Conservation (phyloP, 768 basidiomycete genomes). For the Myochromella boudieri region DNA sequence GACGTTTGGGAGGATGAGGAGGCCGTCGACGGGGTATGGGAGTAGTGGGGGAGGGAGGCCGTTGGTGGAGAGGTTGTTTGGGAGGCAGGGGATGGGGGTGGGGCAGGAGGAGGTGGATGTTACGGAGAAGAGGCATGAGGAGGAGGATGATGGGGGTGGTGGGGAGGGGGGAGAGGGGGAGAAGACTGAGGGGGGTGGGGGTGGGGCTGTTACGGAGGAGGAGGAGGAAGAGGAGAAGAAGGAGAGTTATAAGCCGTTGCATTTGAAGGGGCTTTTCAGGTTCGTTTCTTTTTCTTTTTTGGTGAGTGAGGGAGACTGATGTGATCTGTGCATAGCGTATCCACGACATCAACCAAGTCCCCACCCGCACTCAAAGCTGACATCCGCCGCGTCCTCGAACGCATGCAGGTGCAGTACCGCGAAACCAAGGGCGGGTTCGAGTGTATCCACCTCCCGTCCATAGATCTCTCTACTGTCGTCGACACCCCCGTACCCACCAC, state of each 20-base stretch:
- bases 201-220: slow-evolving; percentile 28
- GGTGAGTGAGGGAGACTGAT: slow-evolving; percentile 2
- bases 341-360: slow-evolving; percentile 91
- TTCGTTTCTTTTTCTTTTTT: slow-evolving; percentile 31
- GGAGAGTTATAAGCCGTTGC: slow-evolving; percentile 90
- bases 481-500: slow-evolving; percentile 35
- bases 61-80: slow-evolving; percentile 50
- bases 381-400: slow-evolving; percentile 82
- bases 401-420: slow-evolving; percentile 94
- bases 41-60: slow-evolving; percentile 32
- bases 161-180: background rate
- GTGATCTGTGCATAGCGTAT: slow-evolving; percentile 55
- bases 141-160: slow-evolving; percentile 29
- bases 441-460: slow-evolving; percentile 93
- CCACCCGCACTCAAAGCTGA: slow-evolving; percentile 80
- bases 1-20: slow-evolving; percentile 64
- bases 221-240: slow-evolving; percentile 57
- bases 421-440: slow-evolving; percentile 92
- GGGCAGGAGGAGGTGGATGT: slow-evolving; percentile 48
- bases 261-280: slow-evolving; percentile 96
- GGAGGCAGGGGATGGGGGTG: no score
- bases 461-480: slow-evolving; percentile 84
- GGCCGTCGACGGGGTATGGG: slow-evolving; percentile 71
- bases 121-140: slow-evolving; percentile 44
- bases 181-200: slow-evolving; percentile 10